Conservation (phyloP, 2,329 filamentous ascomycete genomes). For the Pseudogymnoascus pannorum region DNA sequence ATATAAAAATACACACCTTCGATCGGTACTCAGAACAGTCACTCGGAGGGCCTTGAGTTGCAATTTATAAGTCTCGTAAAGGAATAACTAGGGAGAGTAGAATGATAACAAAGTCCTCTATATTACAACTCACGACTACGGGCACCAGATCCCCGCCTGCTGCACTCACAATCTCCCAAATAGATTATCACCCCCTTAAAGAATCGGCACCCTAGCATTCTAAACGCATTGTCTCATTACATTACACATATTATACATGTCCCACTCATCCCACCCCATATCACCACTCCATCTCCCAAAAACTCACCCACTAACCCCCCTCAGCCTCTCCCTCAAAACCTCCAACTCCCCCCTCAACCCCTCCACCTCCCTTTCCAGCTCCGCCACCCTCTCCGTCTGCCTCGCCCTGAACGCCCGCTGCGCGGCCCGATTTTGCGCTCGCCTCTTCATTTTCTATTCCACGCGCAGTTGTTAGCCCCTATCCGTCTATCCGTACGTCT, state of each 20-base stretch:
- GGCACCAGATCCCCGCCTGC: too few relatives aligned
- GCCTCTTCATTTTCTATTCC: background rate
- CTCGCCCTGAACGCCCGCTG: background rate
- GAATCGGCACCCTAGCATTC: background rate
- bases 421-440: background rate
- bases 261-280: background rate
- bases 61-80: too few relatives aligned
- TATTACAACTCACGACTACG: too few relatives aligned
- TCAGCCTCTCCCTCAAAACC: background rate
- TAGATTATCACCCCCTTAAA: background rate
- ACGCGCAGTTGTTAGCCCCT: too few relatives aligned
- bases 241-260: background rate
- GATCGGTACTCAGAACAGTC: background rate
- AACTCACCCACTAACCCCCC: too few relatives aligned
- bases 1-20: background rate
- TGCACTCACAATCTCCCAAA: background rate
- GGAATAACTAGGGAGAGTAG: too few relatives aligned
- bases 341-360: background rate
- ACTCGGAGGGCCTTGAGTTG: background rate
- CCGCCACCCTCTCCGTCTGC: background rate
- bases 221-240: background rate
- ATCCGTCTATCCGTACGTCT: too few relatives aligned
- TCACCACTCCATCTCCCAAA: background rate
- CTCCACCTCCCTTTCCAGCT: background rate
- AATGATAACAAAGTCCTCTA: too few relatives aligned